Evolutionary conservation across 2,329 filamentous ascomycete genomes (phyloP), one percentile per base, ranked within the genome.

Genomic region (Neofusicoccum sp.): DNA sequence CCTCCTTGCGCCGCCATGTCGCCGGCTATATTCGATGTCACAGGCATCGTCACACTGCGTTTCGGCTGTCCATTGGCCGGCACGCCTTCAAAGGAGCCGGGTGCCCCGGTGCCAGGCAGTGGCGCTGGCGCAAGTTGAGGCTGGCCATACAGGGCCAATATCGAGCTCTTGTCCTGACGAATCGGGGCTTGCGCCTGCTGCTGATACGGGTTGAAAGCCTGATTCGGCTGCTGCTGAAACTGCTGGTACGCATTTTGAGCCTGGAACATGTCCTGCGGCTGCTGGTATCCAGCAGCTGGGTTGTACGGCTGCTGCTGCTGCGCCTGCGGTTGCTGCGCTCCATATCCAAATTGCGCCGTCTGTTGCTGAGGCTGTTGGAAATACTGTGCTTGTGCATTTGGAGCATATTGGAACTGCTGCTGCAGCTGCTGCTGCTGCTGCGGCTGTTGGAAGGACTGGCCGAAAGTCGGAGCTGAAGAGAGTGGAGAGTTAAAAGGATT

Each of bases 71-170:
- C 64, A 72, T 61, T 69, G 72, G 49, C 59, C 70, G 54, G 65
- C 72, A 62, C 67, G 52, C 67, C 64, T 63, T 64, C 64, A 37
- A 69, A 66, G 5, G 68, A 65, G 50, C 54, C 54, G 12, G 14
- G 29, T 6, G 54, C 31, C 11, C 11, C 11, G 11, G 73, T 67
- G 22, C 76, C 67, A 34, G 77, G 70, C 16, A 77, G 67, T 33
- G 77, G 71, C 34, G 79, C 76, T 3, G 83, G 80, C 1, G 81
- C 78, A 37, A 82, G 75, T 56, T 86, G 83, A 6, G 85, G 81
- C 43, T 88, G 84, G 71, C 85, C 87, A 76, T 91, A 94, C 9
- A 95, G 77, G 5, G 91, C 89, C 74, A 94, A 81, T 64, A 95
- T 94, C 4, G 89, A 89, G 3, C 85, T 86, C 66, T 90, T 93